These are phyloP conservation scores for Chamaenerion angustifolium DNA, from an alignment of 345 rosid species.

Conservation along the genomic window DNA sequence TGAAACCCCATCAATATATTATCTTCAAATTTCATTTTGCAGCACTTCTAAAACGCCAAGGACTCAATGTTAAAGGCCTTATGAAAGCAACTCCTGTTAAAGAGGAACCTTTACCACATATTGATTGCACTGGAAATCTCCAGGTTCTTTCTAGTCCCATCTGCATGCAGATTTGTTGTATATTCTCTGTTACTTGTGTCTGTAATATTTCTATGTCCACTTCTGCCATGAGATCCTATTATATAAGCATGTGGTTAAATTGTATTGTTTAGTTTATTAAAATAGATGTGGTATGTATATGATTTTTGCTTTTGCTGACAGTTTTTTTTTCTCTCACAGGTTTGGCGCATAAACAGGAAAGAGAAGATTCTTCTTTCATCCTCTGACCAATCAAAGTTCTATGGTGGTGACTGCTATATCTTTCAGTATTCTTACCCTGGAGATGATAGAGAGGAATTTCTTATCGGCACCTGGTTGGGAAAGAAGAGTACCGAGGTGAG, in stretches of 20 bases:
- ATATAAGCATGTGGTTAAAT: too few species aligned
- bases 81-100: slow-evolving; percentile 64
- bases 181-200: neutral
- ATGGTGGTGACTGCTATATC: slow-evolving; percentile 81
- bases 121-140: slow-evolving; percentile 88
- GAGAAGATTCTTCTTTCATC: slow-evolving; percentile 65
- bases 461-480: slow-evolving; percentile 92
- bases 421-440: slow-evolving; percentile 86
- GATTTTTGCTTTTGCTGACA: neutral
- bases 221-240: too few species aligned
- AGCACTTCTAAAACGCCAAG: slow-evolving; percentile 89
- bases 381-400: slow-evolving; percentile 76
- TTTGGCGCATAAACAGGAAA: slow-evolving; percentile 69
- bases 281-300: neutral
- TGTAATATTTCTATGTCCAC: too few species aligned
- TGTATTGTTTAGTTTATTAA: neutral
- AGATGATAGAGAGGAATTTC: slow-evolving; percentile 81
- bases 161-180: neutral
- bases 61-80: slow-evolving; percentile 81
- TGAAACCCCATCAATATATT: too few species aligned
- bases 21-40: slow-evolving; percentile 3
- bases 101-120: slow-evolving; percentile 75
- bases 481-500: slow-evolving; percentile 82
- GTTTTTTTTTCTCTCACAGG: slow-evolving; percentile 22
- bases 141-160: slow-evolving; percentile 36